phyloP scores from a whole-genome alignment of 768 basidiomycete genomes.

The Suillus ampliporus region DNA sequence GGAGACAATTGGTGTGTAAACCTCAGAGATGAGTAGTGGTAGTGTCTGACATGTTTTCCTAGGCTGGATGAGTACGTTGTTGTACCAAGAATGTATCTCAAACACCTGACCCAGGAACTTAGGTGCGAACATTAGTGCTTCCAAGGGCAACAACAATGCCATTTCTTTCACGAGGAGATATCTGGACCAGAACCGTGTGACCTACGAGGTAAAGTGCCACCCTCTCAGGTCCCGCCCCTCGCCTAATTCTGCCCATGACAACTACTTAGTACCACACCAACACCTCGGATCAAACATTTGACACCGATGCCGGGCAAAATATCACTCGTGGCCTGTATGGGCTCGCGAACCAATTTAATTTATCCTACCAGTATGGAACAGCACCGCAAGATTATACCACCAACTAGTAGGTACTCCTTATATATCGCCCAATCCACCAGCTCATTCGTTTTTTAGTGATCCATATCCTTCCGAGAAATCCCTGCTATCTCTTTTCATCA shows the following conservation, averaged over 20 bases:
- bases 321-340: constrained; percentile 63
- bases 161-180: constrained; percentile 74
- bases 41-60: neutral
- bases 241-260: constrained; percentile 3
- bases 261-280: constrained; percentile 66
- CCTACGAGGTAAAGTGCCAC: constrained; percentile 57
- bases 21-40: neutral
- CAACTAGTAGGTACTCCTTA: constrained; percentile 49
- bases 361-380: constrained; percentile 66
- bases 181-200: constrained; percentile 79
- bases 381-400: constrained; percentile 81
- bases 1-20: constrained; percentile 82
- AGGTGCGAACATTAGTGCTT: constrained; percentile 55
- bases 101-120: constrained; percentile 3
- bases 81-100: neutral
- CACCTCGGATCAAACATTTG: constrained; percentile 56
- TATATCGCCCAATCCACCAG: neutral
- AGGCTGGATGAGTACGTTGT: constrained; percentile 67
- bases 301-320: constrained; percentile 55
- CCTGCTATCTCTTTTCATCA: constrained; percentile 61
- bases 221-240: neutral
- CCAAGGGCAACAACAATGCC: constrained; percentile 45
- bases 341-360: constrained; percentile 63
- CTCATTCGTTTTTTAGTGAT: constrained; percentile 41
- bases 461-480: constrained; percentile 68